These are phyloP conservation scores for Scedosporium boydii DNA, from an alignment of 2,329 filamentous ascomycete species.

Conservation along the genomic window DNA sequence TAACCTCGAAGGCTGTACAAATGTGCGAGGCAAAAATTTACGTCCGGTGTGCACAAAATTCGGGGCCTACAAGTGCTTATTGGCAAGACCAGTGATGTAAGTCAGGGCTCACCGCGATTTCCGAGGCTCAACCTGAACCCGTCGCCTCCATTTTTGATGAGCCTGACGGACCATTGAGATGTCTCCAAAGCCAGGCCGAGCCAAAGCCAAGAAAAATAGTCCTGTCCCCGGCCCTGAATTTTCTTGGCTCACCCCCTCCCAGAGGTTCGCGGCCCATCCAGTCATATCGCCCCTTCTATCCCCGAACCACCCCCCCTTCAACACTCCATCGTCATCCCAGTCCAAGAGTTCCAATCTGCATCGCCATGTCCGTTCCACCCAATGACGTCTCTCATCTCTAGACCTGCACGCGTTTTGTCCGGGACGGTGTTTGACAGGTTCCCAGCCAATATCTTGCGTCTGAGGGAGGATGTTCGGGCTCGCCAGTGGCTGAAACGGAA, in stretches of 20 bases:
- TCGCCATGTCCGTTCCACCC: not conserved
- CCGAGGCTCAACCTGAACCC: not conserved
- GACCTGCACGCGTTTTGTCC: not conserved
- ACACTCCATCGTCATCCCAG: not conserved
- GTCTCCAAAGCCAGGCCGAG: no score
- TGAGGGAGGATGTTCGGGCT: not conserved
- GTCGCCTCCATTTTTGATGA: not conserved
- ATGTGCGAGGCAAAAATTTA: no score
- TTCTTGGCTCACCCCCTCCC: no score
- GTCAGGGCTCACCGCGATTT: slow-evolving; percentile 5
- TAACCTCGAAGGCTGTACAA: no score
- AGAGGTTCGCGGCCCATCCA: no score
- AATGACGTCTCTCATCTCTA: not conserved
- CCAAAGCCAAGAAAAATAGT: no score
- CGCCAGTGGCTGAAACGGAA: not conserved
- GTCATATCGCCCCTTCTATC: no score
- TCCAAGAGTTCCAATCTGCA: not conserved
- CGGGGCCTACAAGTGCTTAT: no score
- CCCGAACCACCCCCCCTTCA: not conserved
- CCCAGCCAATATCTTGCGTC: not conserved
- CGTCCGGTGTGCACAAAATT: no score
- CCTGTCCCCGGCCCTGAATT: no score
- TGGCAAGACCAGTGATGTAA: not conserved
- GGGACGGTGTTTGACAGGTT: not conserved
- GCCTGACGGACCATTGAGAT: no score